Base-by-base conservation (phyloP, 768 basidiomycete genomes). In the Daedaleopsis sinensis region DNA sequence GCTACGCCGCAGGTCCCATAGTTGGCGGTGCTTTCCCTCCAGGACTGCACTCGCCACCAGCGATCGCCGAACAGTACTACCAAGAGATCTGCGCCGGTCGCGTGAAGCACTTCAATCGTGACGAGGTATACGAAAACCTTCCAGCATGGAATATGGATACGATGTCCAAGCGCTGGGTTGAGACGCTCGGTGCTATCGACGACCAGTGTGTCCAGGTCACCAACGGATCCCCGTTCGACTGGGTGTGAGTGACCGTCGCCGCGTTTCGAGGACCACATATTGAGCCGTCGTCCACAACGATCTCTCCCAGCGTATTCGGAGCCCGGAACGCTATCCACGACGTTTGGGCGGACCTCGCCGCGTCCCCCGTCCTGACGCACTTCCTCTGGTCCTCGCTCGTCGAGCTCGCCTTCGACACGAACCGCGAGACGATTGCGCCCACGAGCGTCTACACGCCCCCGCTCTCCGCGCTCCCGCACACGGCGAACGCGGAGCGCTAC, bases 131-230 rank as follows among this genome's bases (percentile, higher is more conserved):
- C 4, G 64, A 71, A 13, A 44, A 76, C 55, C 73, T 74, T 44
- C 69, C 59, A 71, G 70, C 43, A 66, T 53, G 65, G 61, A 55
- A 74, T 5, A 74, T 72, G 10, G 47, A 64, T 7, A 58, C 65
- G 8, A 57, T 81, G 18, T 61, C 79, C n/a, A 72, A 78, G n/a
- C 71, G 65, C 55, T 83, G 80, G 81, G 64, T 77, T 7, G 70
- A 75, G 27, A 70, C 67, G 51, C 60, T 82, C 39, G 67, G 61
- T 23, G 62, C 63, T 11, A 65, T 77, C 18, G 69, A 77, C 23
- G 79, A 82, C 43, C 67, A 69, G 1, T 82, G 80, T 59, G 65
- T 82, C 15, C 74, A 78, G 71, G 58, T 80, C 15, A 66, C 55
- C 10, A 46, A 62, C 11, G 52, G 42, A 12, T 38, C 55, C 15